Percentiles rank a stretch among this genome's conserved stretches.
Conservation (phyloP, 2,329 filamentous ascomycete genomes). For the Fusarium heterosporum region DNA sequence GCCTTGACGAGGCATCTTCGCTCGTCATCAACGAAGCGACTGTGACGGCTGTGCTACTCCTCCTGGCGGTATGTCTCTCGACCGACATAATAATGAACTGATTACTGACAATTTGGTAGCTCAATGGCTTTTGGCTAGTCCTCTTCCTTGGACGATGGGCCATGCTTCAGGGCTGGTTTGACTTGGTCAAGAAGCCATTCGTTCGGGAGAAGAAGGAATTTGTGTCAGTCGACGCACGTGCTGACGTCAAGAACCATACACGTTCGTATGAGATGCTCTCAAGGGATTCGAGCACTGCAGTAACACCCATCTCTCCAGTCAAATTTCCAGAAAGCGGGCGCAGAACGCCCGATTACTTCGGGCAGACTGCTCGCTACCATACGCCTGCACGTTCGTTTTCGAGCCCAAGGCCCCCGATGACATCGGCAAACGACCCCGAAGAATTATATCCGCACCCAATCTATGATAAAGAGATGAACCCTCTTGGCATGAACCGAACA, state of each 20-base stretch:
- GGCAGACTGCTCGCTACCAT: slow-evolving; percentile 65
- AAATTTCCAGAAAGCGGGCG: slow-evolving; percentile 55
- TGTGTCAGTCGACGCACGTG: slow-evolving; percentile 83
- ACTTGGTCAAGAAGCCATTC: slow-evolving; percentile 67
- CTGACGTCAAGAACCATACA: slow-evolving; percentile 69
- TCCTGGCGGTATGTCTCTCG: slow-evolving; percentile 75
- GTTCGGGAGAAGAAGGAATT: slow-evolving; percentile 78
- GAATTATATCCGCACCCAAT: slow-evolving; percentile 54
- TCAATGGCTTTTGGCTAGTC: slow-evolving; percentile 87
- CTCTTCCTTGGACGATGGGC: slow-evolving; percentile 83
- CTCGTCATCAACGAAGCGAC: slow-evolving; percentile 81
- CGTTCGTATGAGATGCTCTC: slow-evolving; percentile 86
- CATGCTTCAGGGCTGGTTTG: slow-evolving; percentile 87
- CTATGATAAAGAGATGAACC: slow-evolving; percentile 60
- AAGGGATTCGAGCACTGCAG: slow-evolving; percentile 64
- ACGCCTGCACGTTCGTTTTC: slow-evolving; percentile 67
- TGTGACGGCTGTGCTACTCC: slow-evolving; percentile 82
- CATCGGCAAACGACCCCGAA: slow-evolving; percentile 57
- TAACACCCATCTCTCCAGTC: slow-evolving; percentile 63
- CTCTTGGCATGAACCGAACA: slow-evolving; percentile 68
- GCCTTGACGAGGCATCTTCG: slow-evolving; percentile 67
- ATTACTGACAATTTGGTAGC: slow-evolving; percentile 56
- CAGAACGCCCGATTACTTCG: slow-evolving; percentile 67
- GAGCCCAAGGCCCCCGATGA: slow-evolving; percentile 62
- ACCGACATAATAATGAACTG: neutral